Conservation (phyloP, 352 stramenopile species). For the Pythium brachiatum region DNA sequence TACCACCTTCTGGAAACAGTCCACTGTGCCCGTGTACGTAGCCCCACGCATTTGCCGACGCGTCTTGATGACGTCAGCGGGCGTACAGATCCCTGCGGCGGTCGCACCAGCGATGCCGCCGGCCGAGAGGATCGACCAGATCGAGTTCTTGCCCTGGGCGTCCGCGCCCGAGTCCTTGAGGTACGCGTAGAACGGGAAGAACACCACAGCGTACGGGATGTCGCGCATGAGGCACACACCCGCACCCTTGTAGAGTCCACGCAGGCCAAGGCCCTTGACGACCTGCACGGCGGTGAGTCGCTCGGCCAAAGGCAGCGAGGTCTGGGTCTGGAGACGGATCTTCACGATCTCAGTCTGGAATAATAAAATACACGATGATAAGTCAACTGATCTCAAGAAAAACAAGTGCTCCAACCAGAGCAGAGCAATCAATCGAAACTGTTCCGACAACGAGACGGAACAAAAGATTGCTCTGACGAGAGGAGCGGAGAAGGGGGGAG, state of each 20-base stretch:
- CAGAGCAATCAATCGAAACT: background rate
- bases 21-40: constrained; percentile 77
- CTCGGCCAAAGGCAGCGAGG: constrained; percentile 56
- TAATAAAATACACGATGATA: constrained; percentile 7
- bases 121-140: constrained; percentile 60
- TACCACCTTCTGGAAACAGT: constrained; percentile 84
- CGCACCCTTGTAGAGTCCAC: constrained; percentile 85
- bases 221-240: constrained; percentile 89
- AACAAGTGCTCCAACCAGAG: background rate
- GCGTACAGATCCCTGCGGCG: constrained; percentile 57
- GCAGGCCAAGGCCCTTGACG: constrained; percentile 63
- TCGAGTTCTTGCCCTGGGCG: constrained; percentile 49
- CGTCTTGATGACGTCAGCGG: constrained; percentile 90
- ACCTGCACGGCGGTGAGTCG: constrained; percentile 59
- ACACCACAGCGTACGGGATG: constrained; percentile 91
- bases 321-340: constrained; percentile 89
- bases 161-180: constrained; percentile 52
- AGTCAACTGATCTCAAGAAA: background rate
- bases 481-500: no score
- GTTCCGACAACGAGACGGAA: background rate
- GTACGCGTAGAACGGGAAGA: constrained; percentile 90
- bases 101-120: constrained; percentile 59
- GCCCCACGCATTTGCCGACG: constrained; percentile 76
- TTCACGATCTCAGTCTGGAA: constrained; percentile 89
- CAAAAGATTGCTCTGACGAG: background rate